A percentile compares a stretch with the other conserved stretches of the same genome.
These are phyloP conservation scores for Neoarthrinium moseri DNA, from an alignment of 2,329 filamentous ascomycete species.

Conservation along the genomic window DNA sequence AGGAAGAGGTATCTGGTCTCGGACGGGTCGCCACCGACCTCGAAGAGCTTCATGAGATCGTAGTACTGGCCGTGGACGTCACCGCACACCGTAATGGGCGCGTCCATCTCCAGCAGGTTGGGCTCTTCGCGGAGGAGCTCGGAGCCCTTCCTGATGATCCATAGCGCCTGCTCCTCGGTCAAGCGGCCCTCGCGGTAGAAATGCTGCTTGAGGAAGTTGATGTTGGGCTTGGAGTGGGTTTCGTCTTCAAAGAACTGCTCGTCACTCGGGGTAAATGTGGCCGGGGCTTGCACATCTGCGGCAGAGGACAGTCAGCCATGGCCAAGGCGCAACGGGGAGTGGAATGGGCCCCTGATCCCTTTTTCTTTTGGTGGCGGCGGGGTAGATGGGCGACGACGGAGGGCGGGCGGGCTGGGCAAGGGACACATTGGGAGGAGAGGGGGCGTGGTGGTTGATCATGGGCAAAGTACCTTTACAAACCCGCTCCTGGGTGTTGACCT, in stretches of 20 bases:
- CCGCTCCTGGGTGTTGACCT: constrained; percentile 92
- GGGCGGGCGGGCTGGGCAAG: not conserved
- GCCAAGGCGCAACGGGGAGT: not conserved
- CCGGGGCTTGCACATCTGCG: constrained; percentile 93
- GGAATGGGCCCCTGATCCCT: too few species aligned
- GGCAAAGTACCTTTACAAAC: constrained; percentile 95
- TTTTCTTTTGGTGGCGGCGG: constrained; percentile 18
- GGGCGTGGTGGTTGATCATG: not conserved
- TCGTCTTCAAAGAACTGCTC: constrained; percentile 92
- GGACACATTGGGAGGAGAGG: not conserved
- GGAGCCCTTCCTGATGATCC: constrained; percentile 86
- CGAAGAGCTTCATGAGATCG: constrained; percentile 98
- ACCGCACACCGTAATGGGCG: constrained; percentile 96
- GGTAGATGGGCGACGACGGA: constrained; percentile 14
- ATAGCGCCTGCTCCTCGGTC: constrained; percentile 95
- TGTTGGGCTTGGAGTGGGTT: constrained; percentile 83
- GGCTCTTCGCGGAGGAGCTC: constrained; percentile 87
- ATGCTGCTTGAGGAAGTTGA: constrained; percentile 94
- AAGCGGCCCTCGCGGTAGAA: constrained; percentile 96
- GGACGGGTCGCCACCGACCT: constrained; percentile 93
- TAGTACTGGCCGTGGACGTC: constrained; percentile 99
- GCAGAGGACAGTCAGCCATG: constrained; percentile 21
- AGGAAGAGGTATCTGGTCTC: constrained; percentile 97
- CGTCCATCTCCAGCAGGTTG: constrained; percentile 98
- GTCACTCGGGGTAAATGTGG: constrained; percentile 87